phyloP scores from a whole-genome alignment of 768 basidiomycete genomes.

The Solioccasus polychromus region DNA sequence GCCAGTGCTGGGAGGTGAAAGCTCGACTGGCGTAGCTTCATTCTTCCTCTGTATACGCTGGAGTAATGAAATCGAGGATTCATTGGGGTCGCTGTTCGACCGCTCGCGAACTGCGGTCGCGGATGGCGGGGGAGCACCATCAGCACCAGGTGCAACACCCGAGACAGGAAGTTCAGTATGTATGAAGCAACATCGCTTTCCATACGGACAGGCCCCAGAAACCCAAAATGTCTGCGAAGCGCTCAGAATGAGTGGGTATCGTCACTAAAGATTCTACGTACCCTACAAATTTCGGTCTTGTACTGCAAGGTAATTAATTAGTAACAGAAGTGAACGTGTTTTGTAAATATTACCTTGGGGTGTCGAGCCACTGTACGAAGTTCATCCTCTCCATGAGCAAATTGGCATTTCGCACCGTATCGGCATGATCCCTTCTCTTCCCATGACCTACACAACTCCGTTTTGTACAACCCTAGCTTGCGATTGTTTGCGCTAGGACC shows the following conservation, averaged over 20 bases:
- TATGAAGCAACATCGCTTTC: conserved; percentile 92
- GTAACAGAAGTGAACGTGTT: conserved; percentile 8
- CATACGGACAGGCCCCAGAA: conserved; percentile 89
- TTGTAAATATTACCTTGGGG: conserved; percentile 63
- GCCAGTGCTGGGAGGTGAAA: conserved; percentile 37
- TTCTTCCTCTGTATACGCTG: conserved; percentile 72
- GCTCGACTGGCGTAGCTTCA: conserved; percentile 58
- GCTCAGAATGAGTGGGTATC: conserved; percentile 8
- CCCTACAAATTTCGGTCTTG: conserved; percentile 92
- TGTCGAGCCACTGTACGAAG: conserved; percentile 80
- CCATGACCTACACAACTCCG: conserved; percentile 87
- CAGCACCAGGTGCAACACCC: conserved; percentile 54
- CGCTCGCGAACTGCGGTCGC: conserved; percentile 58
- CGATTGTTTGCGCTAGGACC: conserved; percentile 91
- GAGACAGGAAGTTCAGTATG: conserved; percentile 78
- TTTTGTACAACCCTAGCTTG: conserved; percentile 89
- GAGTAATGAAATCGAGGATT: conserved; percentile 66
- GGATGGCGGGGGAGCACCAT: conserved; percentile 51
- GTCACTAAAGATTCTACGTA: conserved; percentile 33
- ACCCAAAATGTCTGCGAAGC: conserved; percentile 81
- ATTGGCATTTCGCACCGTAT: conserved; percentile 88
- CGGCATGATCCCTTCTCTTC: conserved; percentile 87
- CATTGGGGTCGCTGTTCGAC: conserved; percentile 77
- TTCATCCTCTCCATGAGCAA: conserved; percentile 90
- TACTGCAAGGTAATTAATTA: conserved; percentile 49